Evolutionary conservation across 768 basidiomycete genomes (phyloP).

Genomic region (Cyathus striatus): DNA sequence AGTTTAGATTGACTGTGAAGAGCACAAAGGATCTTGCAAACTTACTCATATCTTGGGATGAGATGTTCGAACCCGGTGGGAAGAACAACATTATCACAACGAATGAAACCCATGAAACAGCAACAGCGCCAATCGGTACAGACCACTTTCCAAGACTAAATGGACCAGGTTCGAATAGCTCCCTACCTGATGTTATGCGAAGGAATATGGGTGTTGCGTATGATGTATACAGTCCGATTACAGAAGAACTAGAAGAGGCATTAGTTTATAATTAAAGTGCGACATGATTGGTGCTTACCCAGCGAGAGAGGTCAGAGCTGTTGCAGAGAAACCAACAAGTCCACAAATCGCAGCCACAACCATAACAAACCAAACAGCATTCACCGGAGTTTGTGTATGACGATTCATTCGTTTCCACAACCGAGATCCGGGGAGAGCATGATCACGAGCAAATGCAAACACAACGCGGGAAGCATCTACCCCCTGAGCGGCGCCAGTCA

Average conservation of each 20-base stretch:
- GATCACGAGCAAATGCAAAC: conserved; percentile 71
- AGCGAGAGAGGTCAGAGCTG: conserved; percentile 62
- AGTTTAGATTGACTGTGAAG: no score
- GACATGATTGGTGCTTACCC: conserved; percentile 46
- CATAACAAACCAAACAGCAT: conserved; percentile 76
- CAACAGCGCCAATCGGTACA: conserved; percentile 51
- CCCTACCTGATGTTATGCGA: conserved; percentile 62
- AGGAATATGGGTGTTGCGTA: conserved; percentile 68
- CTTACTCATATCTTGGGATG: conserved; percentile 52
- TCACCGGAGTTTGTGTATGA: conserved; percentile 62
- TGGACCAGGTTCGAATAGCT: conserved; percentile 51
- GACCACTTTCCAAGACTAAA: conserved; percentile 61
- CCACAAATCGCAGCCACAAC: conserved; percentile 49
- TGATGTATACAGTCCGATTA: conserved; percentile 66
- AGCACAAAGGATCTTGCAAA: conserved; percentile 7
- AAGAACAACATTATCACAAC: conserved; percentile 57
- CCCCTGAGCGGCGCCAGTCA: conserved; percentile 69
- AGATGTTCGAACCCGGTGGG: conserved; percentile 35
- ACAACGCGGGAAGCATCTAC: conserved; percentile 74
- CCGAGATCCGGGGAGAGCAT: conserved; percentile 67
- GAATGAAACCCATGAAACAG: conserved; percentile 64
- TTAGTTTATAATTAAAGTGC: no score
- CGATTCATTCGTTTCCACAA: conserved; percentile 63
- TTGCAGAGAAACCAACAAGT: conserved; percentile 57
- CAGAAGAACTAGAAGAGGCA: conserved; percentile 44